Percentiles rank a stretch among this genome's conserved stretches.
phyloP scores from a whole-genome alignment of 148 eudicot genomes.

The Diospyros kaki region DNA sequence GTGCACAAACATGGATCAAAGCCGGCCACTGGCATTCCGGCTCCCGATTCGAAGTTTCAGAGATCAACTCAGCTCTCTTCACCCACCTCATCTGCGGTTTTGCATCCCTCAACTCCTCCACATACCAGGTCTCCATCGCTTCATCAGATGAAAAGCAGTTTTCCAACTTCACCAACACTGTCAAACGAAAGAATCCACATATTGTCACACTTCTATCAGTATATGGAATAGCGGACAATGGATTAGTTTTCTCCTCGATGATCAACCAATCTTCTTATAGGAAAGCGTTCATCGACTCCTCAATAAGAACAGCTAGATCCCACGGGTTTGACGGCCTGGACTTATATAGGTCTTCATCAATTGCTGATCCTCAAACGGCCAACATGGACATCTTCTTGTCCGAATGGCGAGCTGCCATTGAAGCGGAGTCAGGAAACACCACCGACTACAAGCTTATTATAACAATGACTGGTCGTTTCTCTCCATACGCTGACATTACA shows the following conservation, averaged over 20 bases:
- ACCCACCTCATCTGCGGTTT: constrained; percentile 11
- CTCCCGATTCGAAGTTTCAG: too few species aligned
- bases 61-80: too few species aligned
- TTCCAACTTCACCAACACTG: constrained; percentile 13
- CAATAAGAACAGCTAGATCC: too few species aligned
- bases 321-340: too few species aligned
- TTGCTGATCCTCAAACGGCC: neutral
- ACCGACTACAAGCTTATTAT: too few species aligned
- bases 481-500: neutral
- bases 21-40: too few species aligned
- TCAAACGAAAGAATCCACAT: constrained; percentile 20
- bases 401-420: constrained; percentile 5
- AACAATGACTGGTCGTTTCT: too few species aligned
- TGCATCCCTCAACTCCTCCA: constrained; percentile 1
- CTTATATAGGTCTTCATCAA: too few species aligned
- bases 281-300: too few species aligned
- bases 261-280: too few species aligned
- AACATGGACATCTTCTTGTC: neutral
- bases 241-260: too few species aligned
- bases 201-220: constrained; percentile 16
- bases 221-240: neutral
- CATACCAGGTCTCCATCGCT: neutral
- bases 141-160: constrained; percentile 11
- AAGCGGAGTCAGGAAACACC: neutral
- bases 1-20: too few species aligned